Conservation (phyloP, 2,329 filamentous ascomycete species). For the Chaetomium olivaceum region DNA sequence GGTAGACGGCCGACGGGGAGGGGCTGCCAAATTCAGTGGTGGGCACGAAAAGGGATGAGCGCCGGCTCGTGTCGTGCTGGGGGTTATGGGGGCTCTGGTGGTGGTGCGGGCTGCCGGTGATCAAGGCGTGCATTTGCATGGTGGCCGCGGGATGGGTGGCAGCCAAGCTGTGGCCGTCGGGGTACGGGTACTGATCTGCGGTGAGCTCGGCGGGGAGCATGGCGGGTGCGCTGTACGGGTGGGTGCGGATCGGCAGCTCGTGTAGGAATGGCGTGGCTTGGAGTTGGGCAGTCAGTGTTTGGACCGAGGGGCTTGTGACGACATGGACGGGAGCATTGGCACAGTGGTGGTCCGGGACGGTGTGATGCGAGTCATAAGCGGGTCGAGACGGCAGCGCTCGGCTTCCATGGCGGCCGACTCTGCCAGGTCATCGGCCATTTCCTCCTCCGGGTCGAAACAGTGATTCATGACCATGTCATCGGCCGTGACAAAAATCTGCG, state of each 20-base stretch:
- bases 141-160: constrained; percentile 37
- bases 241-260: constrained; percentile 48
- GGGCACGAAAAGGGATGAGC: constrained; percentile 47
- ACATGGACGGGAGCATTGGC: constrained; percentile 35
- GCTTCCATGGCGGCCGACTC: not conserved
- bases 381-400: constrained; percentile 15
- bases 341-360: constrained; percentile 37
- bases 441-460: constrained; percentile 51
- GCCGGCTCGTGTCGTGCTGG: constrained; percentile 40
- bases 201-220: constrained; percentile 47
- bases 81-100: constrained; percentile 36
- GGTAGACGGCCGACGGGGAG: constrained; percentile 33
- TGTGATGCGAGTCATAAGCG: constrained; percentile 39
- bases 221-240: constrained; percentile 42
- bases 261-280: constrained; percentile 43
- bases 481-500: constrained; percentile 52
- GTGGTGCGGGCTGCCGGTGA: constrained; percentile 43
- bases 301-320: constrained; percentile 40
- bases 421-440: constrained; percentile 47
- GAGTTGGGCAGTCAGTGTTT: constrained; percentile 38
- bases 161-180: constrained; percentile 41
- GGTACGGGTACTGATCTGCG: constrained; percentile 45
- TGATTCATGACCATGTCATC: constrained; percentile 54
- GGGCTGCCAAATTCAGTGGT: constrained; percentile 48
- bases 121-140: constrained; percentile 49